phyloP scores from a whole-genome alignment of 2,329 filamentous ascomycete species.

The Diplodia scrobiculata region DNA sequence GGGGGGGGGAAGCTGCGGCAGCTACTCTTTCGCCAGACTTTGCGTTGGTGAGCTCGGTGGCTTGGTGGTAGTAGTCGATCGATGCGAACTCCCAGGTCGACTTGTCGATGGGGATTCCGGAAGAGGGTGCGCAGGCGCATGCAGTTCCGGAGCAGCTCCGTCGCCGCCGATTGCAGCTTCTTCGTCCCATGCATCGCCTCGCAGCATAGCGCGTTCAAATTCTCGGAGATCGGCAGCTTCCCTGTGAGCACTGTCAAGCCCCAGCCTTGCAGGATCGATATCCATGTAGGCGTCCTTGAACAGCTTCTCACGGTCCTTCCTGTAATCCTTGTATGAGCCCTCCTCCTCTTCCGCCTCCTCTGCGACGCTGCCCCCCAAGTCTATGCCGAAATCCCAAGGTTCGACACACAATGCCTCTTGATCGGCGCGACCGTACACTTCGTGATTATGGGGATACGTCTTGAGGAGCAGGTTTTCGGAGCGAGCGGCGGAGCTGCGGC shows the following conservation, averaged over 20 bases:
- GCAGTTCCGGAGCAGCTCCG: not conserved
- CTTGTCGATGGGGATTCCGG: not conserved
- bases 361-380: not conserved
- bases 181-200: not conserved
- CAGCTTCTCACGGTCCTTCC: not conserved
- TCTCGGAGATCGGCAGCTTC: not conserved
- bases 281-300: conserved; percentile 4
- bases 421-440: conserved; percentile 28
- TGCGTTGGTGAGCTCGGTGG: not conserved
- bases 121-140: not conserved
- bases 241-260: conserved; percentile 3
- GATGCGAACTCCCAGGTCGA: not conserved
- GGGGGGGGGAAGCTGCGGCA: not conserved
- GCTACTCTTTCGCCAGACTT: not conserved
- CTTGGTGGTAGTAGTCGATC: not conserved
- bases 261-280: conserved; percentile 5
- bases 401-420: conserved; percentile 28
- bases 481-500: conserved; percentile 4
- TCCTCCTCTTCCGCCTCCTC: conserved; percentile 3
- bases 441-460: conserved; percentile 15
- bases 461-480: conserved; percentile 21
- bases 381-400: conserved; percentile 21
- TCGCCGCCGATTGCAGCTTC: conserved; percentile 7
- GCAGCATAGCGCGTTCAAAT: not conserved
- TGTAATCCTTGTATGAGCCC: not conserved